Conservation (phyloP, 2,329 filamentous ascomycete genomes). For the Aspergillus sp. region DNA sequence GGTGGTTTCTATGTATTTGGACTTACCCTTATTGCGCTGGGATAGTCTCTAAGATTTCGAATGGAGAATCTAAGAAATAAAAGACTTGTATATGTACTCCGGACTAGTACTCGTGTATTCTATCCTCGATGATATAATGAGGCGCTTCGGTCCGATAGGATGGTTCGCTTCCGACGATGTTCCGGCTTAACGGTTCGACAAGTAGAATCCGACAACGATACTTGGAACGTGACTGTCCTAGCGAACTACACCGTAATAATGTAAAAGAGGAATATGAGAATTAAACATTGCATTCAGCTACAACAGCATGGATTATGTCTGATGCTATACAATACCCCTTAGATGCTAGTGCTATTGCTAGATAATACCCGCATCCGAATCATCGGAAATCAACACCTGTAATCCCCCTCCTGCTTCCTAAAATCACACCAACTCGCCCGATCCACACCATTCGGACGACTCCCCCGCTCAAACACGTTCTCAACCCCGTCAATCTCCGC, state of each 20-base stretch:
- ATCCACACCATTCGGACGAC: conserved; percentile 49
- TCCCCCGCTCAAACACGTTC: conserved; percentile 43
- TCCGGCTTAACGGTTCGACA: background rate
- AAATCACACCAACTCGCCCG: conserved; percentile 41
- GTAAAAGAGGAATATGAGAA: no score
- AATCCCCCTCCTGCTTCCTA: conserved; percentile 19
- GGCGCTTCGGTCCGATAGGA: conserved; percentile 1
- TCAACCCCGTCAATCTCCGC: conserved; percentile 42
- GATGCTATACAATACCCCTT: no score
- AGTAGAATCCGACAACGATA: no score
- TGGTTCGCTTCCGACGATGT: background rate
- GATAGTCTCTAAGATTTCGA: no score
- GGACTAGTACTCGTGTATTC: no score
- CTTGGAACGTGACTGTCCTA: background rate
- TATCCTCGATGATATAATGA: background rate
- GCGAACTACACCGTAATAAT: background rate
- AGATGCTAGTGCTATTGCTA: no score
- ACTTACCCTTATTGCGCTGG: no score
- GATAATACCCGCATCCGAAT: background rate
- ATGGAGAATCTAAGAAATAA: no score
- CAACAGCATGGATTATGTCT: no score
- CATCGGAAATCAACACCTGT: conserved; percentile 9
- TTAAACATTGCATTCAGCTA: background rate
- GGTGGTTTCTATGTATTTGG: no score
- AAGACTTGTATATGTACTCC: no score